These are phyloP conservation scores for Fusarium proliferatum DNA, from an alignment of 2,329 filamentous ascomycete species.

Conservation along the genomic window DNA sequence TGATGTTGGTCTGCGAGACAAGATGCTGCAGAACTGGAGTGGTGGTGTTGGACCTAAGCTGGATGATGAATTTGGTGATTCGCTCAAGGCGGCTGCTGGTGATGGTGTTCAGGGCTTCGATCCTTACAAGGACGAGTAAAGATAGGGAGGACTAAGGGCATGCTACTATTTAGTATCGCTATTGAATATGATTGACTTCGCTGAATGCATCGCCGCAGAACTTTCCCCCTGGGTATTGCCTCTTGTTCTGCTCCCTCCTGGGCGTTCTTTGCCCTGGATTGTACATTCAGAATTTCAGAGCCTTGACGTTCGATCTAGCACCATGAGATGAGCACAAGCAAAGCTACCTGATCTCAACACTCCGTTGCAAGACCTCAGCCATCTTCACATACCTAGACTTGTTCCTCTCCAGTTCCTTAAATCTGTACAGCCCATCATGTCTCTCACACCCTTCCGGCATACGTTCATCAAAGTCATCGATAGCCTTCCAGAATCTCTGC, in stretches of 20 bases:
- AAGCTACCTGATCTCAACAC: background rate
- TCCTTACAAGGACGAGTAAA: slow-evolving; percentile 38
- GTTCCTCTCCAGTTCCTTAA: background rate
- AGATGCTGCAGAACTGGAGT: slow-evolving; percentile 42
- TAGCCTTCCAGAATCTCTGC: background rate
- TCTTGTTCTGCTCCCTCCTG: background rate
- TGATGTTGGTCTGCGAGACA: slow-evolving; percentile 35
- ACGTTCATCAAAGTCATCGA: background rate
- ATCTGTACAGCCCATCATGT: background rate
- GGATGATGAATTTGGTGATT: slow-evolving; percentile 43
- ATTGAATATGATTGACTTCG: background rate
- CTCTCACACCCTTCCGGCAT: background rate
- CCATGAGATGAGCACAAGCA: background rate
- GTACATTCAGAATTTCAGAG: too few species aligned
- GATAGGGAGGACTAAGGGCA: rapidly evolving
- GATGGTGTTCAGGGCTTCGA: slow-evolving; percentile 45
- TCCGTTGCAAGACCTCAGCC: slow-evolving; percentile 2
- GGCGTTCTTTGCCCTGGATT: background rate
- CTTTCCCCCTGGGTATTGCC: rapidly evolving
- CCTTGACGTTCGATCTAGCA: too few species aligned
- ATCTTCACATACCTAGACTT: background rate
- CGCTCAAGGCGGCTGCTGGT: slow-evolving; percentile 41
- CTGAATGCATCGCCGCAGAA: too few species aligned
- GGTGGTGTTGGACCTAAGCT: slow-evolving; percentile 47
- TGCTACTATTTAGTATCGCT: background rate